Evolutionary conservation across 768 basidiomycete species (phyloP).

Genomic region (Phanerochaete carnosa): DNA sequence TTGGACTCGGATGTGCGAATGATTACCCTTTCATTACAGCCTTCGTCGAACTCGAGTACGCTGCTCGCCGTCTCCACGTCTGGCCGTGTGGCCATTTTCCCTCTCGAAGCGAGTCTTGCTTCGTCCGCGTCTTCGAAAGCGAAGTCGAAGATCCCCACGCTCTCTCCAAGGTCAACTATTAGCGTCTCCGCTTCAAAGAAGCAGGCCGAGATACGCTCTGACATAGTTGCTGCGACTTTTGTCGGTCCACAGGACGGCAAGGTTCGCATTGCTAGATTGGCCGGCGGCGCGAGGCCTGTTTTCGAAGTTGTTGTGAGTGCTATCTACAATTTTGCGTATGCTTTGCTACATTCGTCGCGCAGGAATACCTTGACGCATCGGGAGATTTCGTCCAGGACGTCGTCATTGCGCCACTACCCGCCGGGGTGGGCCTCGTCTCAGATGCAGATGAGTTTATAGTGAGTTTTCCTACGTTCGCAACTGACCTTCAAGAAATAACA

Average conservation of each 20-base stretch:
- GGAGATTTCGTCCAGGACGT: slow-evolving; percentile 53
- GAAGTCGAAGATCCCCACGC: slow-evolving; percentile 44
- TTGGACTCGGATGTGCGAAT: slow-evolving; percentile 61
- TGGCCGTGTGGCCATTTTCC: slow-evolving; percentile 55
- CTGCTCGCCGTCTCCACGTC: slow-evolving; percentile 57
- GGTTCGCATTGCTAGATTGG: slow-evolving; percentile 51
- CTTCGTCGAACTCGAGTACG: slow-evolving; percentile 29
- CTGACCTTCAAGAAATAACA: neutral
- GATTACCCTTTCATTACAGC: slow-evolving; percentile 25
- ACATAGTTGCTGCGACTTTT: slow-evolving; percentile 47
- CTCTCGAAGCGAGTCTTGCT: slow-evolving; percentile 45
- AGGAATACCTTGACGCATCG: slow-evolving; percentile 55
- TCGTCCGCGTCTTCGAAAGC: slow-evolving; percentile 36
- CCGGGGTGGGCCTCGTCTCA: slow-evolving; percentile 24
- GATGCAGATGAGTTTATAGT: slow-evolving; percentile 13
- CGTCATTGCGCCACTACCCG: slow-evolving; percentile 35
- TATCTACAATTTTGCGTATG: neutral
- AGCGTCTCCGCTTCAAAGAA: slow-evolving; percentile 35
- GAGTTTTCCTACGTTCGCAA: neutral
- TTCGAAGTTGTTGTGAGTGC: slow-evolving; percentile 57
- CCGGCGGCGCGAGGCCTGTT: slow-evolving; percentile 54
- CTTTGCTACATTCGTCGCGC: slow-evolving; percentile 1
- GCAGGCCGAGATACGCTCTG: slow-evolving; percentile 28
- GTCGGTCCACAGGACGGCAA: slow-evolving; percentile 36
- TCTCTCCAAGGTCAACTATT: slow-evolving; percentile 51